phyloP scores from a whole-genome alignment of 257 asterid species.

The Nicotiana noctiflora region DNA sequence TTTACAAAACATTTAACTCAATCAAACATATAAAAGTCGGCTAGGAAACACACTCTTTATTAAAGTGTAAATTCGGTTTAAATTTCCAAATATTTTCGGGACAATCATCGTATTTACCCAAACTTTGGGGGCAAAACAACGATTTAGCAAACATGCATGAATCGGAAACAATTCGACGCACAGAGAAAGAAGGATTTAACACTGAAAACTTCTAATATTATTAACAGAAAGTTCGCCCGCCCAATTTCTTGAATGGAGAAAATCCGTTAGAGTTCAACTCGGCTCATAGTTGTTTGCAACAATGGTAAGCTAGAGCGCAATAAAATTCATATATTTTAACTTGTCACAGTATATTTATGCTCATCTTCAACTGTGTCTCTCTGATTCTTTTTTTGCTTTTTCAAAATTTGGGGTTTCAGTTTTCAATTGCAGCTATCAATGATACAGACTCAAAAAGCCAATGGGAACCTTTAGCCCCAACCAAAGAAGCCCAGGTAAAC shows the following conservation, averaged over 20 bases:
- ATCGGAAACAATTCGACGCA: background rate
- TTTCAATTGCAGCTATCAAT: conserved; percentile 85
- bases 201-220: too few relatives aligned
- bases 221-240: background rate
- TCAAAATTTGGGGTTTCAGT: conserved; percentile 42
- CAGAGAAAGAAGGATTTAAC: too few relatives aligned
- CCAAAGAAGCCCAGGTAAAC: conserved; percentile 95
- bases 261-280: background rate
- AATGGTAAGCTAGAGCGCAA: conserved; percentile 25
- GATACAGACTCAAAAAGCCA: conserved; percentile 64
- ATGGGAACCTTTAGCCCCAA: conserved; percentile 92
- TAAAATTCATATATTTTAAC: background rate
- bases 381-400: background rate
- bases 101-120: too few relatives aligned
- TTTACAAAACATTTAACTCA: too few relatives aligned
- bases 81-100: too few relatives aligned
- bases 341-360: background rate
- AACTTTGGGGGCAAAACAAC: background rate
- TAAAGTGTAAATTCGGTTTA: too few relatives aligned
- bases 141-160: background rate
- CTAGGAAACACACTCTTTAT: too few relatives aligned
- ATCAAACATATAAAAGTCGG: too few relatives aligned
- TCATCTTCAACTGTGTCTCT: background rate
- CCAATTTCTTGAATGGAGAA: conserved; percentile 1
- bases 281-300: background rate